Evolutionary conservation across 2,329 filamentous ascomycete species (phyloP).

Genomic region (Xylariaceae sp.): DNA sequence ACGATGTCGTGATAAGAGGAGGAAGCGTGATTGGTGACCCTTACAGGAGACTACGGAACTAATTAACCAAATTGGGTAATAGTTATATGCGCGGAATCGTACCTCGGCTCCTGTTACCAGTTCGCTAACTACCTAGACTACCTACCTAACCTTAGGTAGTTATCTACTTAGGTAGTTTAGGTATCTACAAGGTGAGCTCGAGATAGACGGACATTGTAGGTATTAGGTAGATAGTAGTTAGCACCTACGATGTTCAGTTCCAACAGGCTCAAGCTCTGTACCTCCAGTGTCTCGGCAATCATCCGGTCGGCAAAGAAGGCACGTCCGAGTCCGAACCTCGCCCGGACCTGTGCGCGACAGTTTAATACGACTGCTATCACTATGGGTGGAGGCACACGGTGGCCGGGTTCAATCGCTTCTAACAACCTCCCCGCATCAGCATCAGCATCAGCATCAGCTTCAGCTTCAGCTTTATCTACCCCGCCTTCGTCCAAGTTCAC

Average conservation of each 20-base stretch:
- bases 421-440: neutral
- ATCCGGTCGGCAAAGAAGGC: neutral
- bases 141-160: no score
- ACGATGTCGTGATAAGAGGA: no score
- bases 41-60: no score
- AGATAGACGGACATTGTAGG: no score
- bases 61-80: no score
- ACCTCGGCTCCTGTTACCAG: no score
- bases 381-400: neutral
- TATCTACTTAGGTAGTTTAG: no score
- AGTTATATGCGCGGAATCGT: no score
- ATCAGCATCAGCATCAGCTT: neutral
- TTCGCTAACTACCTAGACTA: no score
- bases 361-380: neutral
- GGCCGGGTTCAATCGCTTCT: neutral
- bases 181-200: no score
- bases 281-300: neutral
- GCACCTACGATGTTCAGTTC: neutral
- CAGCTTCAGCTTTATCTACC: conserved; percentile 19
- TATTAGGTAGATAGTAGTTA: no score
- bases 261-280: conserved; percentile 1
- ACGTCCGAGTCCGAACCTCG: neutral
- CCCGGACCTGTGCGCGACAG: neutral
- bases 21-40: no score
- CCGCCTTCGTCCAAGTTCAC: conserved; percentile 11